Conservation (phyloP, 768 basidiomycete species). For the Kwoniella dendrophila region DNA sequence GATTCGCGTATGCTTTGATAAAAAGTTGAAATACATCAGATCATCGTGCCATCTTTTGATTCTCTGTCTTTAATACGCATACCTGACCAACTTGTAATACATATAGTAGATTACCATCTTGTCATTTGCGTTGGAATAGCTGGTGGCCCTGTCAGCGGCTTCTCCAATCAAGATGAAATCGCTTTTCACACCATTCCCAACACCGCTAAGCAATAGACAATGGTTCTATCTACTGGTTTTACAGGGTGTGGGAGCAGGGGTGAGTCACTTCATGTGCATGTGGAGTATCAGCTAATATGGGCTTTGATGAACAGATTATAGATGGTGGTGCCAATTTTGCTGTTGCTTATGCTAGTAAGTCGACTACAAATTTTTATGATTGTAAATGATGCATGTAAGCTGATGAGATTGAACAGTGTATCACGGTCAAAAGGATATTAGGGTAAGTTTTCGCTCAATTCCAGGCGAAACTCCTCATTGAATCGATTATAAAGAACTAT, state of each 20-base stretch:
- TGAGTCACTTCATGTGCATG: constrained; percentile 22
- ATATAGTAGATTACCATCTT: too few relatives aligned
- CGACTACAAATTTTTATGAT: background rate
- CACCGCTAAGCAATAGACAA: constrained; percentile 47
- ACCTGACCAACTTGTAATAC: too few relatives aligned
- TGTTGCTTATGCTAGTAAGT: constrained; percentile 50
- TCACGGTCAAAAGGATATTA: constrained; percentile 27
- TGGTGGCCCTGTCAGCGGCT: background rate
- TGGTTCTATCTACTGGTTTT: constrained; percentile 48
- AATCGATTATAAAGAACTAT: too few relatives aligned
- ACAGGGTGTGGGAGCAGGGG: constrained; percentile 51
- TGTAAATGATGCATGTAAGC: background rate
- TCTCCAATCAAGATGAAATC: constrained; percentile 35
- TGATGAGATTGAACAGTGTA: constrained; percentile 25
- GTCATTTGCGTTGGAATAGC: background rate
- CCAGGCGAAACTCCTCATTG: too few relatives aligned
- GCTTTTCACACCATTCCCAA: constrained; percentile 52
- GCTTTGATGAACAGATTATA: constrained; percentile 31
- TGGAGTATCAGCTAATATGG: background rate
- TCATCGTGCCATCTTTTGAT: constrained; percentile 13
- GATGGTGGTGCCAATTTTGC: constrained; percentile 55
- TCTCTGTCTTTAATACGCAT: too few relatives aligned
- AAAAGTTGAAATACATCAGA: constrained; percentile 6
- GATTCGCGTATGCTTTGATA: constrained; percentile 11
- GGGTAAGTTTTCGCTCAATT: constrained; percentile 18